phyloP scores from a whole-genome alignment of 805 yeast genomes.

The Saturnispora sekii region DNA sequence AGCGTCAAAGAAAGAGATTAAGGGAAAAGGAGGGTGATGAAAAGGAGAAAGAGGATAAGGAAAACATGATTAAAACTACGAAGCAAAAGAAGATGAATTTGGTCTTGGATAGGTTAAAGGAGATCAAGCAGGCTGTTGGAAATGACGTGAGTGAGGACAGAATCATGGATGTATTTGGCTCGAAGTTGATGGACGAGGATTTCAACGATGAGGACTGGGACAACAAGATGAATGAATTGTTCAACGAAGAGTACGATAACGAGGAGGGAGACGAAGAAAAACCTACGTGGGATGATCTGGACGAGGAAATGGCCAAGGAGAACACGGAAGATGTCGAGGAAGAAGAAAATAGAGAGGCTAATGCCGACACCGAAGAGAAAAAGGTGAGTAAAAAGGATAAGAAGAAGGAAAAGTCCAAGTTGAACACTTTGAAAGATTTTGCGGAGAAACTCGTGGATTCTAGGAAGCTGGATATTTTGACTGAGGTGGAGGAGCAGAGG shows the following conservation, averaged over 20 bases:
- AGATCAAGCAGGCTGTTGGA: slow-evolving; percentile 62
- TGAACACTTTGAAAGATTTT: slow-evolving; percentile 47
- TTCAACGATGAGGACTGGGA: slow-evolving; percentile 93
- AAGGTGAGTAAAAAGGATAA: slow-evolving; percentile 31
- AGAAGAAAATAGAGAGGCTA: slow-evolving; percentile 33
- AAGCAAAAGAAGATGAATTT: slow-evolving; percentile 69
- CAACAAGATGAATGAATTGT: slow-evolving; percentile 68
- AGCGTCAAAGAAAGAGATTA: slow-evolving; percentile 78
- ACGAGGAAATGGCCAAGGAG: slow-evolving; percentile 32
- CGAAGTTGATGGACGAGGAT: slow-evolving; percentile 72
- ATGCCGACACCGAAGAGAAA: slow-evolving; percentile 31
- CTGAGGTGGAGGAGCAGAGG: slow-evolving; percentile 58
- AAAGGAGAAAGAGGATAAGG: slow-evolving; percentile 43
- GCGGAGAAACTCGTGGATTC: slow-evolving; percentile 76
- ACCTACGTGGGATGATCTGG: slow-evolving; percentile 55
- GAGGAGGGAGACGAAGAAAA: slow-evolving; percentile 39
- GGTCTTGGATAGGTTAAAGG: slow-evolving; percentile 59
- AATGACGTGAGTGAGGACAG: slow-evolving; percentile 49
- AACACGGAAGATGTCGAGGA: slow-evolving; percentile 13
- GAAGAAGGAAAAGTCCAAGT: slow-evolving; percentile 52
- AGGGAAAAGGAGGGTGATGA: slow-evolving; percentile 46
- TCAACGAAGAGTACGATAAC: slow-evolving; percentile 72
- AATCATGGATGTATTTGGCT: slow-evolving; percentile 59
- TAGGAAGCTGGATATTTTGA: slow-evolving; percentile 54
- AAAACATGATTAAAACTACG: slow-evolving; percentile 56